Evolutionary conservation across 1,284 basidiomycete species (phyloP), one percentile per base, ranked within the genome.

Genomic region (Kwoniella shivajii): DNA sequence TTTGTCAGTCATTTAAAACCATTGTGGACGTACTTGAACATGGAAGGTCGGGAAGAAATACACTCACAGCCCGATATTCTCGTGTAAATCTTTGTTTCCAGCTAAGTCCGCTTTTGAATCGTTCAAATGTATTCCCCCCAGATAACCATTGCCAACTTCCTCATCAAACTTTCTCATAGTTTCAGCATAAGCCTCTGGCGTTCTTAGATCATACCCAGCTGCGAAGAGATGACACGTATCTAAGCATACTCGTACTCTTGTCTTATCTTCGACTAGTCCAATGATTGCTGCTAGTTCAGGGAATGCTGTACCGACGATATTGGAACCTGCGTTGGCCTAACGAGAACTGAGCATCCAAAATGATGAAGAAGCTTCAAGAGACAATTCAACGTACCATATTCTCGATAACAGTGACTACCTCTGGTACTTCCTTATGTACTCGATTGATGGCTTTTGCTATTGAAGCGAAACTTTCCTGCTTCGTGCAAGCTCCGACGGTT

Each of bases 191-290:
- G 71, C 57, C n/a, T 73, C 71, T 6, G 69, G 65, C 4, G 86
- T 87, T 18, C 88, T 82, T 34, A 93, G 83, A 69, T 92, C 89
- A 69, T 92, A 92, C 0, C 90, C 88, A 0, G 90, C 87, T 5
- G 90, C 87, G 61, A 90, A 90, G 66, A 86, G 80, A 77, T 94
- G 90, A 72, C 90, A 92, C 0, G 91, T 92, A 76, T 94, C 91
- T 54, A 94, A 77, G 74, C 90, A 93, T 1, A 92, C 86, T 0
- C 89, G 88, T 0, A 93, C 85, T 33, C 90, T 78, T 0, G 78
- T 75, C 75, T 91, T 92, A 71, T 92, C 85, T 4, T 86, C 79
- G 0, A 93, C 88, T n/a, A 80, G 79, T 0, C 78, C 72, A 38
- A 94, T 91, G 57, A 93, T 90, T 1, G 77, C 78, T 0, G 82